Conservation (phyloP, 176 grass and related monocot genomes). For the Guadua angustifolia region DNA sequence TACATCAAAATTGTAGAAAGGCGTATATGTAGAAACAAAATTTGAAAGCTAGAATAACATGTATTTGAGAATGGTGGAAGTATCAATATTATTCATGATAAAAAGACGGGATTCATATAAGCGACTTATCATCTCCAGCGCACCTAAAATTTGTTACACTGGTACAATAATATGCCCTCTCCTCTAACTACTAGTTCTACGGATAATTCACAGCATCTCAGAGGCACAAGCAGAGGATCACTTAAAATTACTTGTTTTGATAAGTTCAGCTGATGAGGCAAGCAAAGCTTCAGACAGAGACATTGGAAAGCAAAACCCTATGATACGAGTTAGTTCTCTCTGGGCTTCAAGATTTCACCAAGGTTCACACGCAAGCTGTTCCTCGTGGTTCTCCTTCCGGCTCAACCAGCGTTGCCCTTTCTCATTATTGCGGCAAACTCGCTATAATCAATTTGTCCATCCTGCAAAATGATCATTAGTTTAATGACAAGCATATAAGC, state of each 20-base stretch:
- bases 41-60: too few relatives aligned
- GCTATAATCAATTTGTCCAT: conserved; percentile 94
- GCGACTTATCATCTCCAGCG: too few relatives aligned
- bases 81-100: too few relatives aligned
- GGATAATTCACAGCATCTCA: too few relatives aligned
- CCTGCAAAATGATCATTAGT: conserved; percentile 56
- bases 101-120: too few relatives aligned
- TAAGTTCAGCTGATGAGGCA: not conserved
- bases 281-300: not conserved
- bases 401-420: conserved; percentile 71
- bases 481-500: conserved; percentile 14
- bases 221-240: too few relatives aligned
- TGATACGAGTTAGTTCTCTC: conserved; percentile 25
- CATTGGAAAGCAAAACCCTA: conserved; percentile 10
- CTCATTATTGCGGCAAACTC: conserved; percentile 95
- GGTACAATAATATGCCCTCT: too few relatives aligned
- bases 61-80: too few relatives aligned
- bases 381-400: conserved; percentile 84
- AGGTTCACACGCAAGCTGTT: conserved; percentile 68
- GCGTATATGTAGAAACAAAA: too few relatives aligned
- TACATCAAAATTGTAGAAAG: too few relatives aligned
- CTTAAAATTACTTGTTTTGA: not conserved
- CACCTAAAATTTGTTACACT: too few relatives aligned
- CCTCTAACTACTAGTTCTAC: too few relatives aligned
- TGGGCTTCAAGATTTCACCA: conserved; percentile 47